Base-by-base conservation (phyloP, 352 stramenopile species). In the Sclerospora graminicola region DNA sequence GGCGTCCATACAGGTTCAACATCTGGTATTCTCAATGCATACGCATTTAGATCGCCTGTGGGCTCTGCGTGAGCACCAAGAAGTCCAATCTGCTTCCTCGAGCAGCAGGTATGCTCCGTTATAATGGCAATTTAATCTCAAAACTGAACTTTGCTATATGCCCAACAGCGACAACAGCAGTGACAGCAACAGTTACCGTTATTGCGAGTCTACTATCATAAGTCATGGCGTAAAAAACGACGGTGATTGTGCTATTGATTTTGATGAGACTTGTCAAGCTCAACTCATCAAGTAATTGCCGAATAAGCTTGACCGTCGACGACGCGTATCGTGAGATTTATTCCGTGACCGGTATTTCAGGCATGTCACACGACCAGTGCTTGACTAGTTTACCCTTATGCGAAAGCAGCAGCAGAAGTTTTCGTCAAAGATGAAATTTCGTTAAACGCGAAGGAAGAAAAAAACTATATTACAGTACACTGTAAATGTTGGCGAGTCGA, bases 1-100 rank as follows among this genome's bases (percentile, higher is more conserved):
- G 41, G 48, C 48, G 5, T 57, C 42, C 21, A 48, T 51, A 26
- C 41, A 51, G 31, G 37, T 57, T 2, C 30, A 48, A 34, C 38
- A 51, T 40, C 20, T 57, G 8, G 38, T 30, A 23, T 43, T 43
- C 10, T 48, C 18, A 27, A 40, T 57, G 23, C 23, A 51, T 27
- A 19, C 37, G 13, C 42, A 51, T 7, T 9, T 57, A 4, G 13
- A 32, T 33, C 49, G 33, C 16, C 24, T 57, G 8, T 33, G 36
- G n/a, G 42, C 41, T 21, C 26, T 46, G 18, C 49, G 49, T 45
- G 37, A 44, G 16, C 34, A 27, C 2, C 38, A 36, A 35, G 26
- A 51, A 8, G n/a, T 18, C 23, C 34, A 6, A 13, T 38, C 16
- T 27, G 15, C 36, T 24, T 37, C 29, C 15, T 26, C 19, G 15